Conservation (phyloP, 768 basidiomycete species). For the Termitomyces sp. region DNA sequence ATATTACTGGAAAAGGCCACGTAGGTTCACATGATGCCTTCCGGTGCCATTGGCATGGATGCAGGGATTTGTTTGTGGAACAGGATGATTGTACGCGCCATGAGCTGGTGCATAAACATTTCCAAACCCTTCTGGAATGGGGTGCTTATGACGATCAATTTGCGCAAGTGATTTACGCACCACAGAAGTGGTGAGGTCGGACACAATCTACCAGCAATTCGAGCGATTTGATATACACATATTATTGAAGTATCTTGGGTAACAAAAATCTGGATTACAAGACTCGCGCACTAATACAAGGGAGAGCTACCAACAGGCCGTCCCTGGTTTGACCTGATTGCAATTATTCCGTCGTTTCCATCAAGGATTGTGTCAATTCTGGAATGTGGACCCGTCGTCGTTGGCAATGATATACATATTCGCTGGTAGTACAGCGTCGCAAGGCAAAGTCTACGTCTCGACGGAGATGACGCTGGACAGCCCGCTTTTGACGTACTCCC, state of each 20-base stretch:
- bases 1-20: neutral
- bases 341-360: no score
- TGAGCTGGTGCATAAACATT: neutral
- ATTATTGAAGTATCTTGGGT: neutral
- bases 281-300: no score
- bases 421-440: no score
- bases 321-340: no score
- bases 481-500: constrained; percentile 47
- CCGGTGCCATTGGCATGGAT: neutral
- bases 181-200: neutral
- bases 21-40: neutral
- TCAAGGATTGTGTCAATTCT: no score
- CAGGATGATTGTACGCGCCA: neutral
- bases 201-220: neutral
- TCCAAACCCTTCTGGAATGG: neutral
- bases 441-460: constrained; percentile 23
- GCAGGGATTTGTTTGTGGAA: neutral
- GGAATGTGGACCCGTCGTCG: no score
- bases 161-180: neutral
- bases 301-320: neutral
- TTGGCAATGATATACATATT: no score
- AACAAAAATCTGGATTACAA: neutral
- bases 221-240: neutral
- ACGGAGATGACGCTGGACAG: constrained; percentile 46
- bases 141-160: neutral